A percentile compares a stretch with the other conserved stretches of the same genome.
These are phyloP conservation scores for Sisymbrium altissimum DNA, from an alignment of 345 rosid species.

Conservation along the genomic window DNA sequence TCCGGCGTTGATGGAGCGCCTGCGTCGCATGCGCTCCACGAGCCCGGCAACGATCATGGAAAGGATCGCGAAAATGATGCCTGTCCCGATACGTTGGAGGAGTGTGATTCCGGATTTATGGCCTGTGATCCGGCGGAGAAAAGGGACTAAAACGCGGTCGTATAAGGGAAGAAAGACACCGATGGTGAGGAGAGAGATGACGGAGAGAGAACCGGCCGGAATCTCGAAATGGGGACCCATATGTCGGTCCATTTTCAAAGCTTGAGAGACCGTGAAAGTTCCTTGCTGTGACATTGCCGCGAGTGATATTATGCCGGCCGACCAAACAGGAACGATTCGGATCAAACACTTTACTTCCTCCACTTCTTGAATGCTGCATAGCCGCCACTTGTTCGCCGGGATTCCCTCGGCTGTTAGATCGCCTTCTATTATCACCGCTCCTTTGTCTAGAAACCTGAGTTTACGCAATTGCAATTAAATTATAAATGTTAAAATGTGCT, in stretches of 20 bases:
- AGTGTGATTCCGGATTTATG: slow-evolving; percentile 73
- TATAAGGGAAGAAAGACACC: slow-evolving; percentile 45
- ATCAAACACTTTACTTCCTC: slow-evolving; percentile 69
- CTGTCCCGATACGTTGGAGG: slow-evolving; percentile 82
- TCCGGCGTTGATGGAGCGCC: slow-evolving; percentile 36
- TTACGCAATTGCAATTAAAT: neutral
- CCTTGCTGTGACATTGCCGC: slow-evolving; percentile 68
- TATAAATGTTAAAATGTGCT: neutral
- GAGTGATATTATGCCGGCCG: slow-evolving; percentile 55
- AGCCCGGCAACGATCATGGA: slow-evolving; percentile 80
- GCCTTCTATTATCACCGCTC: slow-evolving; percentile 48
- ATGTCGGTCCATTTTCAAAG: slow-evolving; percentile 71
- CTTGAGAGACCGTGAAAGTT: slow-evolving; percentile 85
- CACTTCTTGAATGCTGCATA: slow-evolving; percentile 62
- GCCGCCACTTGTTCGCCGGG: slow-evolving; percentile 41
- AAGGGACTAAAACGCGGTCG: slow-evolving; percentile 62
- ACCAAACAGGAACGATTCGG: slow-evolving; percentile 54
- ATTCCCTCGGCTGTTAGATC: slow-evolving; percentile 52
- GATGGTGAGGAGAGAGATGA: slow-evolving; percentile 73
- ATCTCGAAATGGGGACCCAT: slow-evolving; percentile 57
- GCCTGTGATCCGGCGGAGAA: slow-evolving; percentile 53
- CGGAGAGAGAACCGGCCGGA: slow-evolving; percentile 79
- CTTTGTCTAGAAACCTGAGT: slow-evolving; percentile 64
- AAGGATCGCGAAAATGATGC: slow-evolving; percentile 56
- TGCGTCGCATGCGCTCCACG: slow-evolving; percentile 53